These are phyloP conservation scores for Solanum lignicaule DNA, from an alignment of 257 asterid genomes.

Conservation along the genomic window DNA sequence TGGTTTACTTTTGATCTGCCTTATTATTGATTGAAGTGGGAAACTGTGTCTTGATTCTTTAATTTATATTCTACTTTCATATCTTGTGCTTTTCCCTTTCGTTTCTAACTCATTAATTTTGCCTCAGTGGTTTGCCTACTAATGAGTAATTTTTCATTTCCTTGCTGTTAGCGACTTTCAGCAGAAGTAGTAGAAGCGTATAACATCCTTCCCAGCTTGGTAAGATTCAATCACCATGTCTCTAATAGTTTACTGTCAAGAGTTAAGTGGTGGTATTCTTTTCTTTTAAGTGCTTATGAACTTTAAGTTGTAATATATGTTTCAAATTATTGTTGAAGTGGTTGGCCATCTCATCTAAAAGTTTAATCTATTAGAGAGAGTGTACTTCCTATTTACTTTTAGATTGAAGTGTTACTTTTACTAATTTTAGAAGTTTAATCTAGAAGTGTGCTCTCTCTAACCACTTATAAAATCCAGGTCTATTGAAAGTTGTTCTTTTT, in stretches of 20 bases:
- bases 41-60: not conserved
- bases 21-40: not conserved
- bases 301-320: not conserved
- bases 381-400: not conserved
- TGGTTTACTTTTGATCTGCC: not conserved
- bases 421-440: not conserved
- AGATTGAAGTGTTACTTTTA: not conserved
- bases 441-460: not conserved
- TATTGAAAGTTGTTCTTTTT: not conserved
- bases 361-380: not conserved
- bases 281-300: not conserved
- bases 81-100: not conserved
- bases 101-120: not conserved
- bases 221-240: conserved; percentile 18
- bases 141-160: not conserved
- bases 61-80: not conserved
- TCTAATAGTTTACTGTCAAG: not conserved
- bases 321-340: not conserved
- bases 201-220: conserved; percentile 80
- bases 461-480: not conserved
- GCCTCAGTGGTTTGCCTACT: not conserved
- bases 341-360: not conserved
- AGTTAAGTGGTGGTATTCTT: not conserved
- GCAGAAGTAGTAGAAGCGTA: conserved; percentile 74
- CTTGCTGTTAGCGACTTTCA: conserved; percentile 44